Evolutionary conservation across 352 stramenopile species (phyloP).

Genomic region (Globisporangium emineosum): DNA sequence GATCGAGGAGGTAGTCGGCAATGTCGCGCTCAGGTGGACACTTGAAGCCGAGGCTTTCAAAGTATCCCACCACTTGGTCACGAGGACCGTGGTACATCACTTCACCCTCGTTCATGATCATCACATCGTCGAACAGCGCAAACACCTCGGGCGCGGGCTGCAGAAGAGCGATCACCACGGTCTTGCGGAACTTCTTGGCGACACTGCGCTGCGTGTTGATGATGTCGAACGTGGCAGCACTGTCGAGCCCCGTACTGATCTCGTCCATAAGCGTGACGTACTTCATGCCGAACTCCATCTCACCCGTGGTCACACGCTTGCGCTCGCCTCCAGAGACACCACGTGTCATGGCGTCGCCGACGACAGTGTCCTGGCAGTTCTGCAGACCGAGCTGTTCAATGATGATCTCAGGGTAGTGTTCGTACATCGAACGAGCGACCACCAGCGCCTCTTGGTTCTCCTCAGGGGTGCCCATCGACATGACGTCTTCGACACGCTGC

Average conservation of each 20-base stretch:
- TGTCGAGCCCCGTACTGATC: slow-evolving; percentile 91
- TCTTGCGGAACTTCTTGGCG: slow-evolving; percentile 49
- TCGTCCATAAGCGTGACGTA: slow-evolving; percentile 86
- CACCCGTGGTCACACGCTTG: slow-evolving; percentile 71
- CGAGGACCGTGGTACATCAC: slow-evolving; percentile 86
- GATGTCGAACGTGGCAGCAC: slow-evolving; percentile 67
- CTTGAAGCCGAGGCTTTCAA: slow-evolving; percentile 48
- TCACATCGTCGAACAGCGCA: slow-evolving; percentile 91
- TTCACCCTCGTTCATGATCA: slow-evolving; percentile 88
- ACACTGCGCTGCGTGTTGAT: slow-evolving; percentile 44
- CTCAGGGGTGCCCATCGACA: slow-evolving; percentile 34
- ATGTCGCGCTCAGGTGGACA: slow-evolving; percentile 48
- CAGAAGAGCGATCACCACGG: slow-evolving; percentile 75
- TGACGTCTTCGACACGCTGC: slow-evolving; percentile 32
- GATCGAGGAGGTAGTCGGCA: slow-evolving; percentile 88
- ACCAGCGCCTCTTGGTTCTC: too few relatives aligned
- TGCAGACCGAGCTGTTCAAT: slow-evolving; percentile 19
- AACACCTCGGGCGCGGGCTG: slow-evolving; percentile 92
- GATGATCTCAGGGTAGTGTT: slow-evolving; percentile 48
- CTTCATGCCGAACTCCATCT: slow-evolving; percentile 85
- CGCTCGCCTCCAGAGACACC: slow-evolving; percentile 73
- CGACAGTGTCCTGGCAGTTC: slow-evolving; percentile 17
- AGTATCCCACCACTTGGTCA: slow-evolving; percentile 74
- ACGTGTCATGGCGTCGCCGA: slow-evolving; percentile 52
- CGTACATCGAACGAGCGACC: too few relatives aligned